These are phyloP conservation scores for Talaromyces liani DNA, from an alignment of 495 filamentous ascomycete species.

Conservation along the genomic window DNA sequence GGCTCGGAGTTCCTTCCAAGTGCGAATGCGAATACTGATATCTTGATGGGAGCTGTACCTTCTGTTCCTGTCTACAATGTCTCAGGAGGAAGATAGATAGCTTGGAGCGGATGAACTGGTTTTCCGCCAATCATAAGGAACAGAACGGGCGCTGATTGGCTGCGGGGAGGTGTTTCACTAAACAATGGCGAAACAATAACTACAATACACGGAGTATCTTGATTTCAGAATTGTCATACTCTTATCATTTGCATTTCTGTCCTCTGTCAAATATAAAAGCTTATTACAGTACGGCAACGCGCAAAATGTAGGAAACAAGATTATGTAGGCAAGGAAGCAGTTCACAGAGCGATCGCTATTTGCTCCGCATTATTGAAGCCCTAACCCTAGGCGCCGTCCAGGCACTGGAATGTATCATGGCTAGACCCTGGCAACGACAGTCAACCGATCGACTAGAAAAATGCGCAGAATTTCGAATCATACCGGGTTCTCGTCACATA, in stretches of 20 bases:
- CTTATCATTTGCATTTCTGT: background rate
- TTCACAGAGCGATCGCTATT: background rate
- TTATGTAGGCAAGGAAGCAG: background rate
- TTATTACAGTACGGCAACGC: too few species aligned
- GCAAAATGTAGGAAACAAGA: background rate
- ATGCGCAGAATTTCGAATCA: background rate
- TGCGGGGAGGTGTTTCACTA: background rate
- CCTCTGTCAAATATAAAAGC: background rate
- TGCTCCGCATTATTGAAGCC: background rate
- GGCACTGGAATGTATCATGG: background rate
- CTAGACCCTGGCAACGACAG: background rate
- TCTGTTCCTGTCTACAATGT: constrained; percentile 21
- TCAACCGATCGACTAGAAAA: background rate
- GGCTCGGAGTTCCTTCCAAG: constrained; percentile 37
- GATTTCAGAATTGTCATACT: background rate
- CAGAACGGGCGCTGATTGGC: background rate
- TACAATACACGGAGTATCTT: background rate
- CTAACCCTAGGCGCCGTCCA: background rate
- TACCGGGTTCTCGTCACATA: background rate
- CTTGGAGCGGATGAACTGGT: background rate
- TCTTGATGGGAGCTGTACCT: constrained; percentile 24
- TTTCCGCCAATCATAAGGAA: background rate
- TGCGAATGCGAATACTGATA: constrained; percentile 17
- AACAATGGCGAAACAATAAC: background rate
- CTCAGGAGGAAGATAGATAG: background rate